Evolutionary conservation across 176 grass and related monocot genomes (phyloP), one percentile per base, ranked within the genome.

Genomic region (Puya raimondii): DNA sequence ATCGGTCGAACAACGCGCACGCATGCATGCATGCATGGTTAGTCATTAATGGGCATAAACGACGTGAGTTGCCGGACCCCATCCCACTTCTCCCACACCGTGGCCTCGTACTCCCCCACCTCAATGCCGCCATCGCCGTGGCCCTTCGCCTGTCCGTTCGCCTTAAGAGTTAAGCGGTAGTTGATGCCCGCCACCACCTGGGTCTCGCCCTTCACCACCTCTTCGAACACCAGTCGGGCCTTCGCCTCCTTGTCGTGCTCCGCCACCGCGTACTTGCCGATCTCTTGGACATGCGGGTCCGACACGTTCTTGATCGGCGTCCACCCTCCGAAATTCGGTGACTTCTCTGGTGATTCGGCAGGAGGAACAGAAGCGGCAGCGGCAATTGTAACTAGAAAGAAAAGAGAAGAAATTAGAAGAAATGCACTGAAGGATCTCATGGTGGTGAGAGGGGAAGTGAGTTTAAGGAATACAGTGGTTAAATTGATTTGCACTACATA

Each of bases 171-270:
- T 33, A 33, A 5, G 1, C 15, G 6, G 76, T 86, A 90, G 63
- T 83, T 82, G 50, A 68, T 68, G 53, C 87, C 83, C 25, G 70
- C 18, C 58, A 86, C 80, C 11, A 80, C 87, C 69, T 79, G 87
- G 65, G 25, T 26, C 80, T 90, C 72, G 13, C 79, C 87, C 29
- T 67, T 14, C 16, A 49, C 51, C 7, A 90, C 83, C 22, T 27
- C 67, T 11, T 42, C 42, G 72, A 78, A 70, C 27, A 0, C 70
- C n/a, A 82, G 84, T 15, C 42, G 47, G 51, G 10, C 16, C 51
- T 25, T 26, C 64, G 16, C 29, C 53, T 70, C 50, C 5, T 25
- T 21, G 48, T 9, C 8, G 64, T 26, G 48, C 74, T 69, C 49
- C 53, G 53, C 26, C 53, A 85, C 68, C 20, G 83, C 83, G 78